Evolutionary conservation across 495 filamentous ascomycete species (phyloP).

Genomic region (Penicillium atrosanguineum): DNA sequence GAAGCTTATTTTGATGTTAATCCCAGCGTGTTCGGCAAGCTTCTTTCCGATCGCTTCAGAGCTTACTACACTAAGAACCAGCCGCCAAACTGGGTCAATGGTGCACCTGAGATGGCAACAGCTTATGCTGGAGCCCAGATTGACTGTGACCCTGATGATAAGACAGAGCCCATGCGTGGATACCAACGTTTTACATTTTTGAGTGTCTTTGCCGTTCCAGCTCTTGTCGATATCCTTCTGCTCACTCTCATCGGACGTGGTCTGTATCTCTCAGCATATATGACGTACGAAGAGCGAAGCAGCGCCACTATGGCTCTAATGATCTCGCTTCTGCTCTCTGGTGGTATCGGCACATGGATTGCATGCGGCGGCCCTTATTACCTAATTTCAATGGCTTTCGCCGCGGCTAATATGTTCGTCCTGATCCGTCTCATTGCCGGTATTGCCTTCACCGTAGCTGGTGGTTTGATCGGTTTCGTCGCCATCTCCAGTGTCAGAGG

Average conservation of each 20-base stretch:
- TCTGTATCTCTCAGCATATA: conserved; percentile 55
- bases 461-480: conserved; percentile 50
- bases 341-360: conserved; percentile 60
- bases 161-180: conserved; percentile 40
- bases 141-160: conserved; percentile 52
- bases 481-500: conserved; percentile 39
- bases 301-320: conserved; percentile 57
- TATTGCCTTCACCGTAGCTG: conserved; percentile 50
- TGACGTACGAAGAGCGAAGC: conserved; percentile 47
- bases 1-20: conserved; percentile 58
- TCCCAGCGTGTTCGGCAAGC: conserved; percentile 52
- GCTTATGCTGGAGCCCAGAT: conserved; percentile 54
- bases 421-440: conserved; percentile 58
- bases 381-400: conserved; percentile 57
- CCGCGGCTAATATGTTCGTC: conserved; percentile 60
- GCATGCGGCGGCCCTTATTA: conserved; percentile 59
- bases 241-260: conserved; percentile 57
- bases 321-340: conserved; percentile 54
- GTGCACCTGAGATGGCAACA: conserved; percentile 49
- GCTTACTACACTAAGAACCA: conserved; percentile 47
- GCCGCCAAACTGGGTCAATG: conserved; percentile 52
- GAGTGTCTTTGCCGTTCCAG: conserved; percentile 59
- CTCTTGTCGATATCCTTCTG: conserved; percentile 57
- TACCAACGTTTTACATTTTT: conserved; percentile 57
- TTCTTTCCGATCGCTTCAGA: conserved; percentile 53